Conservation (phyloP, 148 eudicot genomes). For the Rhododendron kiyosumense region DNA sequence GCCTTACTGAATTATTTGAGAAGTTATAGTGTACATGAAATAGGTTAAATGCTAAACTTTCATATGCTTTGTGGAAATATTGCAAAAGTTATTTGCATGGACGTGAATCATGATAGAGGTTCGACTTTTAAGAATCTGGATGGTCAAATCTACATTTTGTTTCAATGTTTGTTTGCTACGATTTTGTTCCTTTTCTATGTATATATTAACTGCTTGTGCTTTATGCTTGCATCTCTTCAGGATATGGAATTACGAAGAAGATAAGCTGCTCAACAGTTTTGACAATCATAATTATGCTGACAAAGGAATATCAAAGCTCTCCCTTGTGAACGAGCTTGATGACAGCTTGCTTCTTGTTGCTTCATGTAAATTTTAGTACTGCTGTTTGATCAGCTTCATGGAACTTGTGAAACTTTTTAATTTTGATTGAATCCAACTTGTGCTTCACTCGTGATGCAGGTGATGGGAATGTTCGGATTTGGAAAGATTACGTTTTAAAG, state of each 20-base stretch:
- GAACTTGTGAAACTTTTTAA: neutral
- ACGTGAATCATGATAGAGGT: neutral
- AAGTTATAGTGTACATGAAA: neutral
- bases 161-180: neutral
- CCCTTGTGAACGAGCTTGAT: constrained; percentile 89
- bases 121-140: neutral
- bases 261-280: constrained; percentile 74
- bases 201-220: constrained; percentile 6
- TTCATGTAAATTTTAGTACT: constrained; percentile 48
- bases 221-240: constrained; percentile 27
- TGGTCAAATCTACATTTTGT: neutral
- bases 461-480: constrained; percentile 88
- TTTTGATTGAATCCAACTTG: constrained; percentile 1
- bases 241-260: constrained; percentile 96
- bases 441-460: constrained; percentile 30
- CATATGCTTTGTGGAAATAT: neutral
- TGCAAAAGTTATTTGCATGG: neutral
- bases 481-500: constrained; percentile 74
- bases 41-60: neutral
- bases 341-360: constrained; percentile 92
- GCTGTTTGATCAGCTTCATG: neutral
- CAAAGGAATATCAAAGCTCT: constrained; percentile 86
- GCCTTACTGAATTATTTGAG: neutral
- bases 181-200: neutral
- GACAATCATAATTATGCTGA: constrained; percentile 80